phyloP scores from a whole-genome alignment of 179 eudicot species.

The Sideroxylon spinosum region DNA sequence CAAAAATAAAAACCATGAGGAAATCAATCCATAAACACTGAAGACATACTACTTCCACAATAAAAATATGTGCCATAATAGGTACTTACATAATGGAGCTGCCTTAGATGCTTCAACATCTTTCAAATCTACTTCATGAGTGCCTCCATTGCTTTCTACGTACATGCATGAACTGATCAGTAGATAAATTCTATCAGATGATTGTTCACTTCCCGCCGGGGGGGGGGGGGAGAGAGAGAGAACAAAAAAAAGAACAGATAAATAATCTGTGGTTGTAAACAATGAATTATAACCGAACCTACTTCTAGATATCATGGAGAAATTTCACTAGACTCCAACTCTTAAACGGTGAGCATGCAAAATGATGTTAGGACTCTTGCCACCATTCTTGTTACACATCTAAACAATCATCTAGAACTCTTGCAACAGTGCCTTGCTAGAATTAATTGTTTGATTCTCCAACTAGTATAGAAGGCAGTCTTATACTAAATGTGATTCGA shows the following conservation, averaged over 20 bases:
- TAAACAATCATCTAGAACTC: not conserved
- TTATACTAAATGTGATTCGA: constrained; percentile 1
- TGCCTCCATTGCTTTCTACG: constrained; percentile 54
- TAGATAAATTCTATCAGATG: constrained; percentile 8
- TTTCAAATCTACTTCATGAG: constrained; percentile 56
- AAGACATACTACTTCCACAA: constrained; percentile 6
- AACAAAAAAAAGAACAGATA: not conserved
- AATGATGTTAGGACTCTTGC: not conserved
- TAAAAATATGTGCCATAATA: not conserved
- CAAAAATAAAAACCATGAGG: constrained; percentile 8
- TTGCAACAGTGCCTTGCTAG: not conserved
- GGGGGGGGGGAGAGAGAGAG: not conserved
- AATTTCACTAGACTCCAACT: not conserved
- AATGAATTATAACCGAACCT: not conserved
- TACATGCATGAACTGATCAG: constrained; percentile 63
- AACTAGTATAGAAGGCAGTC: not conserved
- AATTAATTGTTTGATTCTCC: not conserved
- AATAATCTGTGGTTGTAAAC: not conserved
- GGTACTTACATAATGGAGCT: constrained; percentile 64
- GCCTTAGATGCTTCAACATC: constrained; percentile 54
- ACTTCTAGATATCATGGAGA: not conserved
- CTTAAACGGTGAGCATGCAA: not conserved
- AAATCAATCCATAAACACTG: not conserved
- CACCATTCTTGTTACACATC: not conserved
- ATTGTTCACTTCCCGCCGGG: not conserved